These are phyloP conservation scores for Tylopilus sp. DNA, from an alignment of 768 basidiomycete genomes.

Conservation along the genomic window DNA sequence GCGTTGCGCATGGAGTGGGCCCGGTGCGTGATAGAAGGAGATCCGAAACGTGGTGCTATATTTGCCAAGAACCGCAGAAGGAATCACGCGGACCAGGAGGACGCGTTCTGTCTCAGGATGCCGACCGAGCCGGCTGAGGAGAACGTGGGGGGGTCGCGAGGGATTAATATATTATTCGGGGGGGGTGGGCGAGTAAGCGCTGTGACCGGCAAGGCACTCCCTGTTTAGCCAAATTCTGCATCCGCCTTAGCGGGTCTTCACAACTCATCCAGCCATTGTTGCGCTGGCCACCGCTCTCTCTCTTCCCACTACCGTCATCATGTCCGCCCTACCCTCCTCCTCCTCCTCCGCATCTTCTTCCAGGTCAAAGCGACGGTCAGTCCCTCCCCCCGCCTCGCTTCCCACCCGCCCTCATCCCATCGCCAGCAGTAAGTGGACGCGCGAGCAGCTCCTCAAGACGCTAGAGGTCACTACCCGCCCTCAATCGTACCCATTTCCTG, in stretches of 20 bases:
- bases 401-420: slow-evolving; percentile 25
- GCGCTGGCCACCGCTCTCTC: slow-evolving; percentile 38
- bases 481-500: slow-evolving; percentile 11
- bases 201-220: slow-evolving; percentile 37
- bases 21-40: not conserved
- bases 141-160: no score
- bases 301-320: slow-evolving; percentile 38
- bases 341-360: slow-evolving; percentile 19
- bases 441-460: slow-evolving; percentile 38
- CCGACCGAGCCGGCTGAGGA: no score
- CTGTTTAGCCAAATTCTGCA: slow-evolving; percentile 34
- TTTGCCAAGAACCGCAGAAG: slow-evolving; percentile 11
- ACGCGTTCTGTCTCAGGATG: no score
- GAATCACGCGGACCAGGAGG: slow-evolving; percentile 1
- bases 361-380: slow-evolving; percentile 24
- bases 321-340: slow-evolving; percentile 29
- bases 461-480: slow-evolving; percentile 34
- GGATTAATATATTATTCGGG: slow-evolving; percentile 1
- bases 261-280: slow-evolving; percentile 41
- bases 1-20: not conserved
- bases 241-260: slow-evolving; percentile 30
- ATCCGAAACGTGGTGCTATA: slow-evolving; percentile 17
- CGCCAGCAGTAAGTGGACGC: slow-evolving; percentile 31
- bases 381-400: not conserved
- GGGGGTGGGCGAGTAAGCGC: slow-evolving; percentile 25